These are phyloP conservation scores for Phytopythium vexans DNA, from an alignment of 352 stramenopile species.

Conservation along the genomic window DNA sequence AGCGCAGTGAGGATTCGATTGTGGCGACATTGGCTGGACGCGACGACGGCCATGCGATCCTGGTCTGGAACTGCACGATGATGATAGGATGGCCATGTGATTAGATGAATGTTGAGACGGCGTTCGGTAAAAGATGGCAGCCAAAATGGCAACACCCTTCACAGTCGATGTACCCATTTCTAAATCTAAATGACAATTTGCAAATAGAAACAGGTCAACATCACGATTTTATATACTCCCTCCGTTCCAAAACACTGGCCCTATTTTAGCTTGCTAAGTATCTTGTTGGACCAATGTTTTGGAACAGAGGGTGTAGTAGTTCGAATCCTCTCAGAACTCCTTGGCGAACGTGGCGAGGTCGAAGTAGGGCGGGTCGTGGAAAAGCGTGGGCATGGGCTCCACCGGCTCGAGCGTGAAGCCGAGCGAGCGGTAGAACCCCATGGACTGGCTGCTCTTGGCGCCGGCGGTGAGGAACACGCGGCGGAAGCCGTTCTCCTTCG, in stretches of 20 bases:
- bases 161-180: too few relatives aligned
- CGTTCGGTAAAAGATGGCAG: too few relatives aligned
- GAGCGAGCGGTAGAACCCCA: slow-evolving; percentile 10
- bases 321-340: slow-evolving; percentile 10
- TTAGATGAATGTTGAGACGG: too few relatives aligned
- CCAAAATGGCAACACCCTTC: too few relatives aligned
- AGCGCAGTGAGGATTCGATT: background rate
- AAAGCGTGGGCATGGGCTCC: slow-evolving; percentile 3
- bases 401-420: slow-evolving; percentile 5
- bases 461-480: slow-evolving; percentile 4
- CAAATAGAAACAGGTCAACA: too few relatives aligned
- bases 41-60: background rate
- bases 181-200: too few relatives aligned
- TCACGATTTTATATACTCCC: too few relatives aligned
- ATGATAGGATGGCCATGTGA: too few relatives aligned
- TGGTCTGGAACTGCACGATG: background rate
- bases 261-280: too few relatives aligned
- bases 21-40: background rate
- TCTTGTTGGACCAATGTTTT: too few relatives aligned
- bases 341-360: slow-evolving; percentile 21
- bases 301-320: too few relatives aligned
- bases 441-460: slow-evolving; percentile 9
- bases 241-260: too few relatives aligned
- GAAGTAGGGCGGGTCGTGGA: slow-evolving; percentile 12
- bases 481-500: background rate